Base-by-base conservation (phyloP, 345 rosid species). In the Geranium brycei region DNA sequence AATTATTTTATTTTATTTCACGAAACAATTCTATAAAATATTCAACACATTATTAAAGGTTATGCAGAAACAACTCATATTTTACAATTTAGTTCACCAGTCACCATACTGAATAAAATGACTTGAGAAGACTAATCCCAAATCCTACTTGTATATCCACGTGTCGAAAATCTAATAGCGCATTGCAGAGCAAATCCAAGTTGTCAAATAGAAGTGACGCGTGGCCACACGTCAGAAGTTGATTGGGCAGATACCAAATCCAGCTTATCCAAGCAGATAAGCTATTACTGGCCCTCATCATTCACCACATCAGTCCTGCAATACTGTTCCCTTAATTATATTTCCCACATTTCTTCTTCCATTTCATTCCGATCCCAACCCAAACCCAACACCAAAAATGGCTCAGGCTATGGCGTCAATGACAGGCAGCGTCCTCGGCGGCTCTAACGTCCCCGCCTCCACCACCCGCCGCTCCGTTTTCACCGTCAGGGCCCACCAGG, bases 341-440 rank as follows among this genome's bases (percentile, higher is more conserved):
- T 7, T 72, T 75, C 80, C 38, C 62, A 62, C 38, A 40, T 68
- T 64, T 68, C 69, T 63, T 0, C 31, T 10, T 19, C 53, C 5
- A 13, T 15, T 57, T 57, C 28, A 23, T 23, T 23, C 28, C 28
- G 28, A 23, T 57, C 19, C 59, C 47, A 38, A 32, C 35, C 5
- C 6, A 31, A 15, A 31, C 30, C 19, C 7, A 19, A 11, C 15
- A 57, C 59, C 1, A 7, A 62, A 60, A 57, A 81, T 87, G 92
- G 86, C 89, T 62, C 84, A 82, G 13, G 76, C 86, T 61, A 77
- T 89, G 86, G 89, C 96, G 64, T 89, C 93, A 3, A 78, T 86
- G 89, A 78, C 83, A 58, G 83, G 95, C 67, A 76, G 79, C 66
- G 88, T 79, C 71, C 74, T 79, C 58, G 70, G 82, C 35, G 85